phyloP scores from a whole-genome alignment of 192 early-diverging fungal genomes.

The Podila minutissima region DNA sequence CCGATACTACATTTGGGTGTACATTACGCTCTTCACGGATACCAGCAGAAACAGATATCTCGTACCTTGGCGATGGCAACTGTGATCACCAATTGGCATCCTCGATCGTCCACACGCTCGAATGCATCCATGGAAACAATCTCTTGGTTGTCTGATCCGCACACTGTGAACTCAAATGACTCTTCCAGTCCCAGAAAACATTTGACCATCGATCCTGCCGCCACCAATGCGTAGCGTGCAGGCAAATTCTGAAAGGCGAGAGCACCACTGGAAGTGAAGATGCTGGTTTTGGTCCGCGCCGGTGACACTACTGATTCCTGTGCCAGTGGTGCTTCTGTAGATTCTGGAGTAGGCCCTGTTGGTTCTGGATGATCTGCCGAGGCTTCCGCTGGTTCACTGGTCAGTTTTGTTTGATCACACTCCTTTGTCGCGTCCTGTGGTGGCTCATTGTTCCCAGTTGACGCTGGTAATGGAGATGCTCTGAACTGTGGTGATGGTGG shows the following conservation, averaged over 20 bases:
- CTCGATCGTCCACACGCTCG: slow-evolving; percentile 37
- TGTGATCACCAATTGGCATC: slow-evolving; percentile 33
- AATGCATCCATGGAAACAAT: slow-evolving; percentile 49
- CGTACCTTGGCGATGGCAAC: slow-evolving; percentile 36
- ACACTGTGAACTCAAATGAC: slow-evolving; percentile 27
- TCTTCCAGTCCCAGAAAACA: slow-evolving; percentile 38
- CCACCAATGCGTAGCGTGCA: slow-evolving; percentile 35
- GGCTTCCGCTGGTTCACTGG: background rate
- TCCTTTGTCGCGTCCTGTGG: background rate
- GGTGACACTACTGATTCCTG: too few relatives aligned
- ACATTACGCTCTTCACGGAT: background rate
- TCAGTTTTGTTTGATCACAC: background rate
- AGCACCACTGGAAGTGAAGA: slow-evolving; percentile 20
- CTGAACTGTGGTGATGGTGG: background rate
- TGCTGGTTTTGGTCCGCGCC: slow-evolving; percentile 3
- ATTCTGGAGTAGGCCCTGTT: background rate
- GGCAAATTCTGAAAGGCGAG: slow-evolving; percentile 16
- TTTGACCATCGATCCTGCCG: slow-evolving; percentile 23
- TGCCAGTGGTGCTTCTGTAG: too few relatives aligned
- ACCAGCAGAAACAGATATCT: background rate
- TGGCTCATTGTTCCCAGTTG: background rate
- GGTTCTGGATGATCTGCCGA: background rate
- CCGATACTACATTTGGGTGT: background rate
- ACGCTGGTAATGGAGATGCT: background rate
- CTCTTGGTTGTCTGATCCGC: slow-evolving; percentile 13